These are phyloP conservation scores for Candida xiaguanensis DNA, from an alignment of 805 yeast genomes.

Conservation along the genomic window DNA sequence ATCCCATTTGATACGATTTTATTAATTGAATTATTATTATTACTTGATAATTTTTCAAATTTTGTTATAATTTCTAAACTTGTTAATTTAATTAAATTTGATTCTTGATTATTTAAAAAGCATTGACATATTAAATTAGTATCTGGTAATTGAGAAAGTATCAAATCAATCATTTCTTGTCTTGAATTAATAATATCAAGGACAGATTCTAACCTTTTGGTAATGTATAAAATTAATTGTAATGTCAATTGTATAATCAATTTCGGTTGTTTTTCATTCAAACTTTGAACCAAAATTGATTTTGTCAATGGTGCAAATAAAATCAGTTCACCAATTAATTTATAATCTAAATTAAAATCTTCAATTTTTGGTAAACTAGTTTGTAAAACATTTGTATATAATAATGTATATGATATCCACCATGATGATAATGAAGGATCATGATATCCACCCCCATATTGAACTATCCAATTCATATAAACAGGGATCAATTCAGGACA, in stretches of 20 bases:
- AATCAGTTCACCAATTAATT: conserved; percentile 49
- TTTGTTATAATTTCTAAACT: conserved; percentile 41
- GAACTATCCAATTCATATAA: conserved; percentile 53
- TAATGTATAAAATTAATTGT: conserved; percentile 52
- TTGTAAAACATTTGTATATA: conserved; percentile 57
- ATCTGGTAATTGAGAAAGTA: conserved; percentile 46
- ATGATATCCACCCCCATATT: conserved; percentile 61
- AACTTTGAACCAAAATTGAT: conserved; percentile 52
- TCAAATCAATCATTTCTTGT: conserved; percentile 25
- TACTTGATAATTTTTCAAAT: conserved; percentile 34
- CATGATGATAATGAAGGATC: conserved; percentile 79
- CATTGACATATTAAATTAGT: conserved; percentile 39
- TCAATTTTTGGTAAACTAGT: conserved; percentile 47
- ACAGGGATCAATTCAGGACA: conserved; percentile 74
- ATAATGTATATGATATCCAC: conserved; percentile 73
- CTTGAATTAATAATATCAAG: conserved; percentile 9
- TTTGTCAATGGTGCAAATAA: conserved; percentile 65
- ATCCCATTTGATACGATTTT: conserved; percentile 9
- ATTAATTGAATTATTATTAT: conserved; percentile 3
- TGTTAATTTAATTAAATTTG: conserved; percentile 45
- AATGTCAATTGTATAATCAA: conserved; percentile 62
- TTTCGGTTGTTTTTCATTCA: conserved; percentile 35
- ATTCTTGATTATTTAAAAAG: conserved; percentile 36
- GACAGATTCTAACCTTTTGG: conserved; percentile 46
- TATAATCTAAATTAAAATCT: conserved; percentile 6